Evolutionary conservation across 1,139 yeast species (phyloP).

Genomic region (Yarrowia galli): DNA sequence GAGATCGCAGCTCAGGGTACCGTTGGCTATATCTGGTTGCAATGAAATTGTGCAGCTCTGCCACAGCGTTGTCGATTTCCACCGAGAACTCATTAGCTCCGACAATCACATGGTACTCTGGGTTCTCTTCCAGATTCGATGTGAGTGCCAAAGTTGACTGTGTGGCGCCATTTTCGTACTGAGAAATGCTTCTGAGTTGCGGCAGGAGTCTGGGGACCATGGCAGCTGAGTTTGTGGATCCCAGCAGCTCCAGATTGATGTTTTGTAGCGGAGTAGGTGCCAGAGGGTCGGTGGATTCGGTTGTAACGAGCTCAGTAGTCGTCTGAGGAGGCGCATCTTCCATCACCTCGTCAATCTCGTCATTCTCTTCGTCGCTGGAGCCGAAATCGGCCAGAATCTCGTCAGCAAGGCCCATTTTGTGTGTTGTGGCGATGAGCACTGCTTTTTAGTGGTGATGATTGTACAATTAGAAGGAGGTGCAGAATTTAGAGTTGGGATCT

Average conservation of each 20-base stretch:
- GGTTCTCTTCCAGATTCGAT: constrained; percentile 26
- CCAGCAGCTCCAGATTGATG: constrained; percentile 15
- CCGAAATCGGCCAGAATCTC: constrained; percentile 53
- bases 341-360: constrained; percentile 39
- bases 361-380: constrained; percentile 46
- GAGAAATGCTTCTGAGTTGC: constrained; percentile 39
- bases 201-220: constrained; percentile 12
- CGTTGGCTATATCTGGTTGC: constrained; percentile 63
- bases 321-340: constrained; percentile 30
- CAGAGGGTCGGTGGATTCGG: neutral
- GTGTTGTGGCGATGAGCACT: neutral
- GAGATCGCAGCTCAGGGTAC: constrained; percentile 74
- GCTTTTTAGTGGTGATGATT: neutral
- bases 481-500: constrained; percentile 4
- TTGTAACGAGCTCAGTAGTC: neutral
- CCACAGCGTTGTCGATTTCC: constrained; percentile 65
- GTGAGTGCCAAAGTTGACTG: constrained; percentile 28
- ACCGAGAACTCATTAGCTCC: constrained; percentile 64
- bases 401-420: constrained; percentile 47
- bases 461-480: neutral
- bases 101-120: constrained; percentile 58
- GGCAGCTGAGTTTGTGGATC: neutral
- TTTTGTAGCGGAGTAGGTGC: neutral
- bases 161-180: constrained; percentile 33
- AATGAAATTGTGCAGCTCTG: constrained; percentile 59